Conservation (phyloP, 768 basidiomycete genomes). For the Collybia mongolica region DNA sequence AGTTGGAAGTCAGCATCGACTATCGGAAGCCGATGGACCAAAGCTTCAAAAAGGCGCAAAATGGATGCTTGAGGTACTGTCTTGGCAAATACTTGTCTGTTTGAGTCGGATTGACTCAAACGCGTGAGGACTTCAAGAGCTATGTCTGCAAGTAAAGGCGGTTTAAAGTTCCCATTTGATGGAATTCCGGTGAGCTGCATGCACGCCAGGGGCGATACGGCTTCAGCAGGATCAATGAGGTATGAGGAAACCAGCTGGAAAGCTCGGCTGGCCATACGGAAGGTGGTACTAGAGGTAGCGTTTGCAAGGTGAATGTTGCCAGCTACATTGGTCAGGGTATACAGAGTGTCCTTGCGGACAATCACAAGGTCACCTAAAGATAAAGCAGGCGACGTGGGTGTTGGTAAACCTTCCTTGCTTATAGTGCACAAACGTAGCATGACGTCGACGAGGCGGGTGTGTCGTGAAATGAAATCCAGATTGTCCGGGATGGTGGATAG, state of each 20-base stretch:
- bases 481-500: conserved; percentile 78
- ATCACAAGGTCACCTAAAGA: conserved; percentile 70
- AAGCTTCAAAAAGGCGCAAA: conserved; percentile 60
- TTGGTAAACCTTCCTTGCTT: conserved; percentile 27
- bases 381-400: conserved; percentile 55
- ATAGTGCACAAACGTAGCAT: conserved; percentile 69
- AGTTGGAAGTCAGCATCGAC: conserved; percentile 72
- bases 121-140: conserved; percentile 88
- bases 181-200: conserved; percentile 53
- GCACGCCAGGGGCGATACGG: conserved; percentile 58
- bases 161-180: conserved; percentile 40
- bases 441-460: conserved; percentile 62
- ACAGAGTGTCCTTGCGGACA: conserved; percentile 75
- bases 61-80: conserved; percentile 58
- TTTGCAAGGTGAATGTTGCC: conserved; percentile 47
- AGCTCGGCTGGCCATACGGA: conserved; percentile 52
- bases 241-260: conserved; percentile 74
- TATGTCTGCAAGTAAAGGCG: conserved; percentile 63
- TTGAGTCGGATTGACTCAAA: conserved; percentile 72
- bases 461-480: conserved; percentile 58
- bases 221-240: conserved; percentile 68
- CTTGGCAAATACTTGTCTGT: conserved; percentile 69
- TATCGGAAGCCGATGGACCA: conserved; percentile 85
- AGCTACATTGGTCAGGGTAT: conserved; percentile 65
- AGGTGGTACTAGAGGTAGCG: conserved; percentile 37